Percentiles rank a stretch among this genome's conserved stretches.
Evolutionary conservation across 2,329 filamentous ascomycete species (phyloP).

Genomic region (Celoporthe dispersa): DNA sequence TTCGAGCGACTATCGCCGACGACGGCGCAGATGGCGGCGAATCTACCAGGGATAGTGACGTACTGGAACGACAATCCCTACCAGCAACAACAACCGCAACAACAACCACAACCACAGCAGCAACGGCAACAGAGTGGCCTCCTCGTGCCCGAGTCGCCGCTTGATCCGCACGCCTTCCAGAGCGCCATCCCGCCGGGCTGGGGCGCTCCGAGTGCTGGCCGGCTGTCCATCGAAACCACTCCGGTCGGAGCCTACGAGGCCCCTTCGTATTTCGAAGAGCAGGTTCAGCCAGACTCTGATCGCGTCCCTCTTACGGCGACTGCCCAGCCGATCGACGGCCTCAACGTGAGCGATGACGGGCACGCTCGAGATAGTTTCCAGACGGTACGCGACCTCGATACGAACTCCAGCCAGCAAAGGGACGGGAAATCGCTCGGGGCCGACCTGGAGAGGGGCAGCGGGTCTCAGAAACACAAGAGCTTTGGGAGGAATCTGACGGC

Average conservation of each 20-base stretch:
- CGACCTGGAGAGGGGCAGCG: slow-evolving; percentile 62
- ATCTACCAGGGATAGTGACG: slow-evolving; percentile 50
- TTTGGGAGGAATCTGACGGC: slow-evolving; percentile 62
- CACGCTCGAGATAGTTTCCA: slow-evolving; percentile 61
- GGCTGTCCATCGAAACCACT: slow-evolving; percentile 34
- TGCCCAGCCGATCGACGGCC: slow-evolving; percentile 58
- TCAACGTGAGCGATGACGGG: slow-evolving; percentile 44
- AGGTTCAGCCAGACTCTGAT: slow-evolving; percentile 59
- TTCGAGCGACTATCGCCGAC: slow-evolving; percentile 33
- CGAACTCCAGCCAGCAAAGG: slow-evolving; percentile 54
- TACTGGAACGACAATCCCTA: slow-evolving; percentile 57
- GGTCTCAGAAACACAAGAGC: slow-evolving; percentile 55
- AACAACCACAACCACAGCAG: slow-evolving; percentile 11
- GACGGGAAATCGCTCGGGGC: slow-evolving; percentile 59
- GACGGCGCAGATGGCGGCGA: slow-evolving; percentile 40
- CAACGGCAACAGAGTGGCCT: slow-evolving; percentile 35
- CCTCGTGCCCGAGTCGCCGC: slow-evolving; percentile 51
- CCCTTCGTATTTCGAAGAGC: slow-evolving; percentile 29
- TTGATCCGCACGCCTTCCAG: slow-evolving; percentile 58
- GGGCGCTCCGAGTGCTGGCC: slow-evolving; percentile 30
- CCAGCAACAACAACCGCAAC: slow-evolving; percentile 37
- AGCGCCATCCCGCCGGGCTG: slow-evolving; percentile 58
- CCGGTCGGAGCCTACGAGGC: slow-evolving; percentile 31
- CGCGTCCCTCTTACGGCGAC: slow-evolving; percentile 60
- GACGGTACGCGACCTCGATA: slow-evolving; percentile 59